Conservation (phyloP, 305 asterid species). For the Galium porrigens region DNA sequence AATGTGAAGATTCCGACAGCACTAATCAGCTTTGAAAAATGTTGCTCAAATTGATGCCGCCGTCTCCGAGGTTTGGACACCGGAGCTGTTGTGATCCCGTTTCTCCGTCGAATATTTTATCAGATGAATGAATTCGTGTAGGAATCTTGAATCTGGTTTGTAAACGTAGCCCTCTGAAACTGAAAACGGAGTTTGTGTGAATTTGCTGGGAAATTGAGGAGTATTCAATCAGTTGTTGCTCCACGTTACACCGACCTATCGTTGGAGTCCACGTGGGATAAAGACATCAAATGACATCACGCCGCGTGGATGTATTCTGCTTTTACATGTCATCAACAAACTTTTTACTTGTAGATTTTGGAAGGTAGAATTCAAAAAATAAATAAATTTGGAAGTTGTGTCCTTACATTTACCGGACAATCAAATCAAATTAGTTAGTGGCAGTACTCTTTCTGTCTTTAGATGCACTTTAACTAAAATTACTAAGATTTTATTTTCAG, state of each 20-base stretch:
- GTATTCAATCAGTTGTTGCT: constrained; percentile 14
- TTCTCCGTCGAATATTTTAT: neutral
- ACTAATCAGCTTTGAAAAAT: neutral
- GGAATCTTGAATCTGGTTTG: neutral
- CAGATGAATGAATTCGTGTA: neutral
- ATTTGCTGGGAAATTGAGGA: neutral
- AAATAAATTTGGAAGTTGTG: too few species aligned
- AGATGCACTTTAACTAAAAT: too few species aligned
- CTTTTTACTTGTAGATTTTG: too few species aligned
- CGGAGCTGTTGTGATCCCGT: neutral
- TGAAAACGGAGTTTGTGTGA: neutral
- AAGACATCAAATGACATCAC: neutral
- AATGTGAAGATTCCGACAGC: neutral
- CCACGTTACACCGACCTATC: constrained; percentile 41
- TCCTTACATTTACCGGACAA: too few species aligned
- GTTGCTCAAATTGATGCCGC: neutral
- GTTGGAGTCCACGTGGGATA: constrained; percentile 28
- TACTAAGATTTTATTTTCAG: too few species aligned
- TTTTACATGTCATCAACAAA: neutral
- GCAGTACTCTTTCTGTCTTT: too few species aligned
- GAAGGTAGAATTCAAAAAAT: too few species aligned
- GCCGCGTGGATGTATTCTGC: neutral
- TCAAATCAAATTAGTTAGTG: too few species aligned
- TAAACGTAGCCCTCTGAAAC: neutral
- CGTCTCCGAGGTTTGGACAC: neutral